Conservation (phyloP, 2,329 filamentous ascomycete species). For the Pseudogymnoascus sp. region DNA sequence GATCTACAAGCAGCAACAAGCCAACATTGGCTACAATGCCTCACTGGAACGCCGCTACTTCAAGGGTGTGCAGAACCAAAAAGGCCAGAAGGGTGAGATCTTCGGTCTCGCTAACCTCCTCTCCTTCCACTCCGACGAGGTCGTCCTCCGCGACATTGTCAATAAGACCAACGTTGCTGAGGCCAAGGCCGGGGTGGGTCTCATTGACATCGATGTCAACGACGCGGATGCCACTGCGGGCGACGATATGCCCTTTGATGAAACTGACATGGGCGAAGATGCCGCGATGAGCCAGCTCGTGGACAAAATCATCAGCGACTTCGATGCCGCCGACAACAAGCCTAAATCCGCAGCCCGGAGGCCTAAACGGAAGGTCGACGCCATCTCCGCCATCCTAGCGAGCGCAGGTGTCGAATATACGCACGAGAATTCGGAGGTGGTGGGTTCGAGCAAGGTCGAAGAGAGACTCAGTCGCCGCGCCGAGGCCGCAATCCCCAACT, state of each 20-base stretch:
- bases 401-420: conserved; percentile 89
- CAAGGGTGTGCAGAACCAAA: conserved; percentile 82
- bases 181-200: conserved; percentile 73
- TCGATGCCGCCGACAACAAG: conserved; percentile 37
- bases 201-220: conserved; percentile 65
- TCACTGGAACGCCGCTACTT: conserved; percentile 92
- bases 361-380: conserved; percentile 51
- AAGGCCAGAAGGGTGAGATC: conserved; percentile 80
- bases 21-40: conserved; percentile 93
- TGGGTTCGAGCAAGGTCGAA: conserved; percentile 90
- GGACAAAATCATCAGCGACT: conserved; percentile 45
- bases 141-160: conserved; percentile 87
- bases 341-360: conserved; percentile 28
- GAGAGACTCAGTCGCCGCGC: conserved; percentile 73
- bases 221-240: conserved; percentile 33
- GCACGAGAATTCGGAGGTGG: conserved; percentile 91
- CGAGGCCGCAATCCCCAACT: conserved; percentile 21
- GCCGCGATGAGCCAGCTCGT: conserved; percentile 69
- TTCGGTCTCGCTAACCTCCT: conserved; percentile 88
- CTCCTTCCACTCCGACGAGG: conserved; percentile 68
- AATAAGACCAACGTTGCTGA: conserved; percentile 98
- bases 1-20: conserved; percentile 98
- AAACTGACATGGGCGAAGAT: conserved; percentile 48
- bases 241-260: conserved; percentile 38
- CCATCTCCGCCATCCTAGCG: conserved; percentile 81